A percentile compares a stretch with the other conserved stretches of the same genome.
Evolutionary conservation across 768 basidiomycete species (phyloP).

Genomic region (Rossbeevera mucosa): DNA sequence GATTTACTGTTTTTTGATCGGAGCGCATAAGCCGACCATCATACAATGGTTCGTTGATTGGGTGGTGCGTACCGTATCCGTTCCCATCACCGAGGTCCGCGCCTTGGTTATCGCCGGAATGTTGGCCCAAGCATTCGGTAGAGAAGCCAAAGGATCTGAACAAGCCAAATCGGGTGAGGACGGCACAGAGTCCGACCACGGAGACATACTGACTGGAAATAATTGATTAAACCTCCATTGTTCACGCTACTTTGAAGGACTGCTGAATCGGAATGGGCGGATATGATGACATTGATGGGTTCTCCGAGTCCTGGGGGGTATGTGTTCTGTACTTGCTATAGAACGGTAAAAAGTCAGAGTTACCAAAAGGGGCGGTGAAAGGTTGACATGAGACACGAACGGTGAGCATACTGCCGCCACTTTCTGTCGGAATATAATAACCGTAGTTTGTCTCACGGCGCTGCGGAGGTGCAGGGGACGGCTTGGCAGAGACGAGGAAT

Average conservation of each 20-base stretch:
- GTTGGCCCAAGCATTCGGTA: constrained; percentile 81
- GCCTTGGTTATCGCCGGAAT: constrained; percentile 59
- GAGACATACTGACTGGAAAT: constrained; percentile 57
- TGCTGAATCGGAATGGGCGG: constrained; percentile 63
- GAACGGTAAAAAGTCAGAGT: background rate
- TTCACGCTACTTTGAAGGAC: constrained; percentile 58
- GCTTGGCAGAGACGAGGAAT: constrained; percentile 9
- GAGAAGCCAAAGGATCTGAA: constrained; percentile 62
- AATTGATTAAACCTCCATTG: constrained; percentile 78
- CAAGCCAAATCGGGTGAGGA: background rate
- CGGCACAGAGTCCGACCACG: background rate
- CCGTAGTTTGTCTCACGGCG: constrained; percentile 36
- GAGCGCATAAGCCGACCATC: background rate
- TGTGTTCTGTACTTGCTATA: constrained; percentile 51
- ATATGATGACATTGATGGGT: constrained; percentile 80
- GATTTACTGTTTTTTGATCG: constrained; percentile 51
- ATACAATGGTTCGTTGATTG: background rate
- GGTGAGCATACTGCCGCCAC: constrained; percentile 68
- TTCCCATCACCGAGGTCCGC: constrained; percentile 84
- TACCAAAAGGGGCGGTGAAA: background rate
- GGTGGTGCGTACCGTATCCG: constrained; percentile 54
- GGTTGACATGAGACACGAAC: constrained; percentile 38
- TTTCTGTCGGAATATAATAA: constrained; percentile 51
- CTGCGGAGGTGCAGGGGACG: constrained; percentile 10
- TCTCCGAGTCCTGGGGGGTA: constrained; percentile 75